These are phyloP conservation scores for Termitomyces sp. DNA, from an alignment of 768 basidiomycete genomes.

Conservation along the genomic window DNA sequence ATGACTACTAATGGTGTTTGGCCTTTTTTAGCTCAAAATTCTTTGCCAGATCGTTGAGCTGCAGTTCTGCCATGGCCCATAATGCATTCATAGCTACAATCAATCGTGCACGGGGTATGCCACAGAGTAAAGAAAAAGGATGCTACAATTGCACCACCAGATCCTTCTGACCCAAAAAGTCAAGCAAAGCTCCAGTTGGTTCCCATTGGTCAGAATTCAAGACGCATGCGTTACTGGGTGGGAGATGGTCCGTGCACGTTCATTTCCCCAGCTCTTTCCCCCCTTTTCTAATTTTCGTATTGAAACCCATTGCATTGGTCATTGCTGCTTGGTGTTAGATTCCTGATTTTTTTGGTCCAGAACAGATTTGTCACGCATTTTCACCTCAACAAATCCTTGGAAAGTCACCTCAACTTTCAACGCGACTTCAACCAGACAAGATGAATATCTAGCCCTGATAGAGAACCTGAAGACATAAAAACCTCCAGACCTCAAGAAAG, in stretches of 20 bases:
- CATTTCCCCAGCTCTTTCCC: constrained; percentile 24
- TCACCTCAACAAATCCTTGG: constrained; percentile 87
- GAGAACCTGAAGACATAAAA: constrained; percentile 55
- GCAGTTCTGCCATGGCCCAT: constrained; percentile 72
- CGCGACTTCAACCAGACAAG: constrained; percentile 65
- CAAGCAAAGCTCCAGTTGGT: constrained; percentile 61
- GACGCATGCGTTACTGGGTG: constrained; percentile 81
- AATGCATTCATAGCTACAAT: constrained; percentile 62
- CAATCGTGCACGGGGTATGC: constrained; percentile 85
- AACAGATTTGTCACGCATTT: constrained; percentile 81
- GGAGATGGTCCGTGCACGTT: constrained; percentile 80
- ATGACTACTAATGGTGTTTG: constrained; percentile 16
- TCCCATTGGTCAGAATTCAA: constrained; percentile 76
- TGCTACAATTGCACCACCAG: constrained; percentile 50
- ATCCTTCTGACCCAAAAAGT: constrained; percentile 59
- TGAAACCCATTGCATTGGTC: constrained; percentile 39
- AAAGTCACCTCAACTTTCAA: constrained; percentile 80
- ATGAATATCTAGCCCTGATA: constrained; percentile 66
- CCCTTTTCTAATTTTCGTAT: constrained; percentile 37
- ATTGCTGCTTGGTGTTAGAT: constrained; percentile 30
- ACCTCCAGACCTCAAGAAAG: constrained; percentile 44
- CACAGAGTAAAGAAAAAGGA: constrained; percentile 79
- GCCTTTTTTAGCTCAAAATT: constrained; percentile 62
- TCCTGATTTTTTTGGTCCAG: constrained; percentile 26
- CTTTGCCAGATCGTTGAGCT: constrained; percentile 84